Evolutionary conservation across 176 grass and related monocot genomes (phyloP).

Genomic region (Oryza longistaminata): DNA sequence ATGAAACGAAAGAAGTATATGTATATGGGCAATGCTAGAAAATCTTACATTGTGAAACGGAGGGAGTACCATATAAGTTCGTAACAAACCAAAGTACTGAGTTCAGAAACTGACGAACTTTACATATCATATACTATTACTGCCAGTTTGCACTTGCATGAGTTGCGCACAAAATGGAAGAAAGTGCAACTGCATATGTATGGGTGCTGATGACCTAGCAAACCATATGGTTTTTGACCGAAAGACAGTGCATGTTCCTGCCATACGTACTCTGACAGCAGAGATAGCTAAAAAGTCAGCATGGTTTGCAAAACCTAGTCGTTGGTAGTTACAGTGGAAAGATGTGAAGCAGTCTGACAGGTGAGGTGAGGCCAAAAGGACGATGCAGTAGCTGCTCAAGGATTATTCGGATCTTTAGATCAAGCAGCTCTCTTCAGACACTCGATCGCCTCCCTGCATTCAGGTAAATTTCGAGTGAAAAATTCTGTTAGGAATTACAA

Average conservation of each 20-base stretch:
- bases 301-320: background rate
- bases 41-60: no score
- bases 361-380: background rate
- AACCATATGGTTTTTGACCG: no score
- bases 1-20: no score
- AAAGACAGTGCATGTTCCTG: no score
- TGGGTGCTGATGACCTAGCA: no score
- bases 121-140: background rate
- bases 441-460: background rate
- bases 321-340: background rate
- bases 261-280: no score
- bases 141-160: background rate
- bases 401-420: no score
- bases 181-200: background rate
- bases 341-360: background rate
- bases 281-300: background rate
- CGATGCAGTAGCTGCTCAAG: background rate
- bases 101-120: background rate
- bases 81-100: background rate
- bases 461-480: background rate
- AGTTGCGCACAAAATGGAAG: background rate
- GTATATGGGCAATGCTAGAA: no score
- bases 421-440: background rate
- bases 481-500: background rate
- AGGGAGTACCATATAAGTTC: background rate